Percentiles rank a stretch among this genome's conserved stretches.
Evolutionary conservation across 208 protist genomes (phyloP).

Genomic region (Kentomonas sorsogonicus): DNA sequence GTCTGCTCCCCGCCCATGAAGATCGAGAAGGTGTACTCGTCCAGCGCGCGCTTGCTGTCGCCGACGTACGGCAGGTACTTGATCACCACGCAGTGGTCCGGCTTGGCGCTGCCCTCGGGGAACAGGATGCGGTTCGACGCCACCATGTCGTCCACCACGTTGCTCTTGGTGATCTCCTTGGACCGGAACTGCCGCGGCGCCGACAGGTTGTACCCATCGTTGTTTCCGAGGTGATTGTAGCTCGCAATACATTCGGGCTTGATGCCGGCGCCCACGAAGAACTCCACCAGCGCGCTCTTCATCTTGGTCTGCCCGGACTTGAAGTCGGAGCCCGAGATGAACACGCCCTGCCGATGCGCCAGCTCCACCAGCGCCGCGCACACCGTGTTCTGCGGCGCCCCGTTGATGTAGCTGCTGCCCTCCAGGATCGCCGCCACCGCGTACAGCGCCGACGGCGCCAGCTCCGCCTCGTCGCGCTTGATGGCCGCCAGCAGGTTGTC

Average conservation of each 20-base stretch:
- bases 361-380: slow-evolving; percentile 95
- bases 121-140: slow-evolving; percentile 95
- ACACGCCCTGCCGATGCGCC: slow-evolving; percentile 81
- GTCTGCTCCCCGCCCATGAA: slow-evolving; percentile 97
- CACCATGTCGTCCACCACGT: slow-evolving; percentile 99
- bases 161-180: slow-evolving; percentile 99
- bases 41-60: slow-evolving; percentile 97
- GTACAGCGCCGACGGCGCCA: slow-evolving; percentile 96
- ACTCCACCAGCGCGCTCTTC: slow-evolving; percentile 98
- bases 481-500: slow-evolving; percentile 94
- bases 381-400: slow-evolving; percentile 98
- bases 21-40: slow-evolving; percentile 98
- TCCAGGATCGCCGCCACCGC: slow-evolving; percentile 97
- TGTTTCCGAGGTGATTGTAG: slow-evolving; percentile 98
- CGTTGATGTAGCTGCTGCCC: slow-evolving; percentile 97
- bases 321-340: slow-evolving; percentile 98
- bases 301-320: slow-evolving; percentile 99
- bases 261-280: slow-evolving; percentile 94
- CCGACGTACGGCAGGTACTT: slow-evolving; percentile 98
- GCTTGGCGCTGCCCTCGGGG: slow-evolving; percentile 77
- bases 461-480: slow-evolving; percentile 79
- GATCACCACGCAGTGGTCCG: slow-evolving; percentile 98
- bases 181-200: slow-evolving; percentile 95
- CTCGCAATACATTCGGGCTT: slow-evolving; percentile 81
- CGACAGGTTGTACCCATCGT: slow-evolving; percentile 98